A percentile compares a stretch with the other conserved stretches of the same genome.
These are phyloP conservation scores for Apiosordaria backusii DNA, from an alignment of 495 filamentous ascomycete genomes.

Conservation along the genomic window DNA sequence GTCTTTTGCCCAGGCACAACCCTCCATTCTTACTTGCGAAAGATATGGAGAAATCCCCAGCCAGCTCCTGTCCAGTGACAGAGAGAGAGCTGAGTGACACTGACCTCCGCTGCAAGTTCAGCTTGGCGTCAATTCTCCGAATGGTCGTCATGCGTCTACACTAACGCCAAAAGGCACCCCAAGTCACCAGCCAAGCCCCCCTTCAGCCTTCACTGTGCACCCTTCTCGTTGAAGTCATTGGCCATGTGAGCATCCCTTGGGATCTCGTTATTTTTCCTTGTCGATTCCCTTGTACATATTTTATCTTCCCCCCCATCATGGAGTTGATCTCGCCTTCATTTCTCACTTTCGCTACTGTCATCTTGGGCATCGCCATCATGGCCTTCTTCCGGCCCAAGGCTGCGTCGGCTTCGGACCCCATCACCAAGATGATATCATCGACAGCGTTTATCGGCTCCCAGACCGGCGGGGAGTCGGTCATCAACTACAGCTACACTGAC, in stretches of 20 bases:
- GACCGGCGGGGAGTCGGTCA: constrained; percentile 45
- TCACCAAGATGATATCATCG: constrained; percentile 8
- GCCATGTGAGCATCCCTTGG: neutral
- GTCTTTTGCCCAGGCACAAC: neutral
- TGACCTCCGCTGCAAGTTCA: neutral
- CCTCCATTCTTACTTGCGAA: neutral
- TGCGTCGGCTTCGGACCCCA: neutral
- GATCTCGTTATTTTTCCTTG: neutral
- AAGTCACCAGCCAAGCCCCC: neutral
- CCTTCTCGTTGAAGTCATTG: neutral
- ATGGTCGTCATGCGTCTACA: neutral
- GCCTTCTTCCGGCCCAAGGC: neutral
- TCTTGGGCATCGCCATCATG: neutral
- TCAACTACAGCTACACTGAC: constrained; percentile 58
- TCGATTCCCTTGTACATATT: neutral
- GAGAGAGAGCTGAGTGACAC: neutral
- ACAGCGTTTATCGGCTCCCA: constrained; percentile 49
- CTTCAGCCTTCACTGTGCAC: neutral
- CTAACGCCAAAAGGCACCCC: neutral
- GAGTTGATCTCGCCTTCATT: neutral
- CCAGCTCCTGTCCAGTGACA: neutral
- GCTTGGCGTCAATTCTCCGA: neutral
- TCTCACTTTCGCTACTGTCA: neutral
- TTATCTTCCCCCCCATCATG: neutral
- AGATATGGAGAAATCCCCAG: neutral